Base-by-base conservation (phyloP, 2,329 filamentous ascomycete species). In the Trichophyton schoenleinii region DNA sequence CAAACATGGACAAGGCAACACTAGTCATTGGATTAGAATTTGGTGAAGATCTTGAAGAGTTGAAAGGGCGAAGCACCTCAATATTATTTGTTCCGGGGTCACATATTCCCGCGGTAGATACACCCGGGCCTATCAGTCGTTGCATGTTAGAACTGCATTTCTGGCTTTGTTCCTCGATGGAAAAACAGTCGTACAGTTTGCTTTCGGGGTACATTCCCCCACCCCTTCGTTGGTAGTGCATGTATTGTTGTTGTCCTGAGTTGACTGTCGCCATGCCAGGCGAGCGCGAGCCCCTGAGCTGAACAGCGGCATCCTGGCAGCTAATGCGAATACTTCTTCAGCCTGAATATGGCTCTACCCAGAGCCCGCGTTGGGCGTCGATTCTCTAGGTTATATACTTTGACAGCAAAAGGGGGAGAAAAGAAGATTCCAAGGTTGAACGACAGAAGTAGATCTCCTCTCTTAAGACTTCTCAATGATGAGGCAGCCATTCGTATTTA, bases 1-100 rank as follows among this genome's bases (percentile, higher is more conserved):
- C 57, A 59, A n/a, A 42, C 15, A 20, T 20, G 38, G 3, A 59
- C 38, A 42, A 59, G 57, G 34, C 57, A 59, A 28, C 57, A 59
- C 57, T 59, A 48, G n/a, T 41, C 11, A 18, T 22, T 13, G 4
- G 4, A 41, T 57, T 55, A 55, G 34, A 28, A 0, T 18, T 57
- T 34, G 7, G n/a, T n/a, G 31, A n/a, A 34, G 15, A 31, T 57
- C 20, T 28, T 36, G n/a, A 4, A 4, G 22, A 31, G 31, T 34
- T 15, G 28, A 36, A 57, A 38, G 9, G 34, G 34, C 9, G 15
- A 28, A 6, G 18, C 28, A 58, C 55, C 31, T 58, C 55, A 18
- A 58, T 42, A 13, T 42, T 18, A 58, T 58, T 20, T 4, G 15
- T 25, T 22, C 20, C 55, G 22, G 55, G 34, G 15, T 13, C 34